Evolutionary conservation across 257 asterid genomes (phyloP).

Genomic region (Solanum gracilifrons): DNA sequence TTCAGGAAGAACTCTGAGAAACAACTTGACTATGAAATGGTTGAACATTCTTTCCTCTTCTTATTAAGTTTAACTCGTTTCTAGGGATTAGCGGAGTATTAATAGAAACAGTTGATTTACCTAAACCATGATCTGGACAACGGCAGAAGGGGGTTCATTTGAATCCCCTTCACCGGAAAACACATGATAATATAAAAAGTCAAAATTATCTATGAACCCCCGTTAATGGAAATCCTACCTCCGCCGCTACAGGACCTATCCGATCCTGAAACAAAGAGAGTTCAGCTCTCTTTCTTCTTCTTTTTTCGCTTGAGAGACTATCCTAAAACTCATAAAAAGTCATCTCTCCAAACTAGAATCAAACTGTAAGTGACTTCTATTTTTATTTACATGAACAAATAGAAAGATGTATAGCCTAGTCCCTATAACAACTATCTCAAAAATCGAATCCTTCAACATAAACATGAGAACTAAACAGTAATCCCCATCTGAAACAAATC

Average conservation of each 20-base stretch:
- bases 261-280: neutral
- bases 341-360: neutral
- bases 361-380: neutral
- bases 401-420: neutral
- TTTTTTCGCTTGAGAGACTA: neutral
- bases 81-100: neutral
- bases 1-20: neutral
- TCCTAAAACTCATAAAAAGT: neutral
- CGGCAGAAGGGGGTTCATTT: neutral
- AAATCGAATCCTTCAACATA: neutral
- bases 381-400: neutral
- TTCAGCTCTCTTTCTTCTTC: neutral
- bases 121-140: neutral
- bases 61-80: too few relatives aligned
- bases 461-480: neutral
- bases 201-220: neutral
- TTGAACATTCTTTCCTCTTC: neutral
- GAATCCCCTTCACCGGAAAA: neutral
- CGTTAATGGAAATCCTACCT: neutral
- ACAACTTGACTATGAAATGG: neutral
- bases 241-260: neutral
- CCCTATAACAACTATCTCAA: neutral
- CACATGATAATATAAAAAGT: neutral
- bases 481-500: neutral
- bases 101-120: neutral